Evolutionary conservation across 805 yeast species (phyloP), one percentile per base, ranked within the genome.

Genomic region (Ogataea parapolymorpha): DNA sequence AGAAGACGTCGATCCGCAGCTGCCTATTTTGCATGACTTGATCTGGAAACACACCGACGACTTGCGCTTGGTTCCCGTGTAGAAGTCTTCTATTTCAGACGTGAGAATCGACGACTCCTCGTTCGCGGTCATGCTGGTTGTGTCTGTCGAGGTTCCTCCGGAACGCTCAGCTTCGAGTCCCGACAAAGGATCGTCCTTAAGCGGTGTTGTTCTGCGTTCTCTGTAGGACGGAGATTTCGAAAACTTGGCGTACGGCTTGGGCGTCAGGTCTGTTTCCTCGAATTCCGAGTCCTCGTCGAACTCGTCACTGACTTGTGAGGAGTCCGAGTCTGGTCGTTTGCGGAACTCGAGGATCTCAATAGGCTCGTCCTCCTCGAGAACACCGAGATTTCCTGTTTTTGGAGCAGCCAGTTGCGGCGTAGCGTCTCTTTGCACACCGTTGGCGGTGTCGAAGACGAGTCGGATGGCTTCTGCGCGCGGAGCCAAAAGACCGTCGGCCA

Each of bases 401-500:
- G 41, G 14, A 4, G 22, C 39, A 2, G 32, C 20, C 6, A 36
- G 16, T 6, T 53, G 44, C 12, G 59, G 56, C 4, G 58, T 42
- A 10, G 47, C 43, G n/a, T 35, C 51, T 25, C 64, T 43, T 42
- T 60, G 63, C n/a, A 61, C 53, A 24, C 49, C 56, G 18, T 55
- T 61, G 18, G 63, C 66, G 1, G 68, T 61, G 45, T 63, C 67
- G 44, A 65, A 65, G 24, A 65, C 68, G 36, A 63, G 43, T 37
- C 55, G 53, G 37, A 65, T 65, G n/a, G 66, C 66, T 37, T 64
- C 68, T 11, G 65, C 68, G 37, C 70, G 54, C 14, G 70, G 70
- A 3, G 68, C 63, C 12, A 55, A 41, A 26, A 55, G 46, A 10
- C 52, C 55, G 36, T 54, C 59, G 5, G 43, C 43, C n/a, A 52